These are phyloP conservation scores for Circinella minor DNA, from an alignment of 371 early-diverging fungal genomes.

Conservation along the genomic window DNA sequence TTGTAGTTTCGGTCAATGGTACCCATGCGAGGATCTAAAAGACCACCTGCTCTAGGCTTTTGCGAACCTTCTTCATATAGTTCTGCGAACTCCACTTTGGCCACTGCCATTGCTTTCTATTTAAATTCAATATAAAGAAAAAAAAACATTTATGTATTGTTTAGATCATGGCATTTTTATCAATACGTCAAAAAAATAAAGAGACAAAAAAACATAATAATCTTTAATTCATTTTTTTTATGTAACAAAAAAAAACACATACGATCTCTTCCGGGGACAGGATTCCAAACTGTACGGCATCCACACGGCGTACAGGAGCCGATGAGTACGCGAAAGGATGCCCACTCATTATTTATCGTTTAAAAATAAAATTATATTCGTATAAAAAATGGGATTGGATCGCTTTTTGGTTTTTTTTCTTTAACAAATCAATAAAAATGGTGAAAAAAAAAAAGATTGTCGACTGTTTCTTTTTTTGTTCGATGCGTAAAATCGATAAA, in stretches of 20 bases:
- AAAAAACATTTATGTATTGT: too few relatives aligned
- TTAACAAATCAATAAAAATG: too few relatives aligned
- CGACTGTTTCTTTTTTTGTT: too few relatives aligned
- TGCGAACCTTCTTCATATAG: conserved; percentile 92
- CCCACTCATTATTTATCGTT: conserved; percentile 50
- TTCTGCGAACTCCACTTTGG: conserved; percentile 95
- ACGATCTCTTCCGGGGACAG: conserved; percentile 96
- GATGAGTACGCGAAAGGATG: conserved; percentile 80
- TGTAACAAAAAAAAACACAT: conserved; percentile 33
- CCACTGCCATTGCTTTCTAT: conserved; percentile 97
- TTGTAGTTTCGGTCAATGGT: conserved; percentile 98
- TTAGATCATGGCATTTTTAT: too few relatives aligned
- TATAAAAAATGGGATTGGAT: too few relatives aligned
- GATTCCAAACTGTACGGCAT: conserved; percentile 95
- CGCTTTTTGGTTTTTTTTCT: too few relatives aligned
- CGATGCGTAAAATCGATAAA: too few relatives aligned
- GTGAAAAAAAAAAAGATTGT: too few relatives aligned
- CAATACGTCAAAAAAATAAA: too few relatives aligned
- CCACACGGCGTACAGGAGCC: conserved; percentile 90
- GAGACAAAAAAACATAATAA: too few relatives aligned
- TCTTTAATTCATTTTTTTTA: too few relatives aligned
- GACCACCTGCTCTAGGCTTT: conserved; percentile 83
- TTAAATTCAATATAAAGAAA: conserved; percentile 7
- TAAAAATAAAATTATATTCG: not conserved
- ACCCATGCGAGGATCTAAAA: conserved; percentile 99